A percentile compares a stretch with the other conserved stretches of the same genome.
Evolutionary conservation across 1,284 basidiomycete species (phyloP).

Genomic region (Leucoagaricus sp.): DNA sequence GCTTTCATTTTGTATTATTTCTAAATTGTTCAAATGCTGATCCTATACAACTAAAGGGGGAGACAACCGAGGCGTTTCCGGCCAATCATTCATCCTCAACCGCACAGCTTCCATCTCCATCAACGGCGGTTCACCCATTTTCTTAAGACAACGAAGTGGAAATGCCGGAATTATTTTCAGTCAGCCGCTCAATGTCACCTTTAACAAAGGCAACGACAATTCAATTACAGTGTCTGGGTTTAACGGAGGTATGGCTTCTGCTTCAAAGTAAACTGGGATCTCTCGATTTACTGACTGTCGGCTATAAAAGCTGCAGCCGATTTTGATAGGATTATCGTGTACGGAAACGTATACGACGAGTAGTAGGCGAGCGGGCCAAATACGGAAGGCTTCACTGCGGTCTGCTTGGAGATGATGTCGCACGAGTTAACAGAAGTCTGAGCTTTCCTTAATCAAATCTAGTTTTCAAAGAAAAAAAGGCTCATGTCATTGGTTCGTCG

Average conservation of each 20-base stretch:
- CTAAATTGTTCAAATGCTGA: too few species aligned
- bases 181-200: slow-evolving; percentile 23
- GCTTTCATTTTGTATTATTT: background rate
- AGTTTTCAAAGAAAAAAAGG: too few species aligned
- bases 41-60: slow-evolving; percentile 20
- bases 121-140: slow-evolving; percentile 25
- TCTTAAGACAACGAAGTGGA: slow-evolving; percentile 19
- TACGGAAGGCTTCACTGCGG: too few species aligned
- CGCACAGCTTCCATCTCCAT: slow-evolving; percentile 26
- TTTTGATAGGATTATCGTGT: slow-evolving; percentile 10
- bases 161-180: slow-evolving; percentile 27
- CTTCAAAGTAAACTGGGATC: background rate
- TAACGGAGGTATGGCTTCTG: slow-evolving; percentile 4
- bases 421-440: too few species aligned
- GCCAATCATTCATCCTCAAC: slow-evolving; percentile 19
- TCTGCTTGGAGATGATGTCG: too few species aligned
- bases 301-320: slow-evolving; percentile 4
- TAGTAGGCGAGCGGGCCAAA: background rate
- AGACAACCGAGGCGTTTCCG: slow-evolving; percentile 26
- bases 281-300: background rate
- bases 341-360: slow-evolving; percentile 12
- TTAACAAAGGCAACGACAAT: slow-evolving; percentile 1
- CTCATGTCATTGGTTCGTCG: too few species aligned
- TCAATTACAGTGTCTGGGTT: slow-evolving; percentile 8
- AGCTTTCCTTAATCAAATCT: too few species aligned